phyloP scores from a whole-genome alignment of 208 protist genomes.

The Trypanosomatidae sp. region DNA sequence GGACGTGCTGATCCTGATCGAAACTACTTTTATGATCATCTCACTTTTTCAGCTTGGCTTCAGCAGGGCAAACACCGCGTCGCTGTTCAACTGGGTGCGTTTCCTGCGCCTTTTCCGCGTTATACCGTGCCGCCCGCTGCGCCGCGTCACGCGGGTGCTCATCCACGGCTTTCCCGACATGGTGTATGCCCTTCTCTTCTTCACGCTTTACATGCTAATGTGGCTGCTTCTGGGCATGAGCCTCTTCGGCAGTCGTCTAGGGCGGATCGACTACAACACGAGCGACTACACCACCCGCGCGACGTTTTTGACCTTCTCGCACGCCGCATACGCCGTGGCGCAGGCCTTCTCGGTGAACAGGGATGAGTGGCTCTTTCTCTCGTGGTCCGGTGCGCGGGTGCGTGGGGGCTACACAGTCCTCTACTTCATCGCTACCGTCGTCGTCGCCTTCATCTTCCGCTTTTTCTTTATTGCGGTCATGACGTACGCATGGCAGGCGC shows the following conservation, averaged over 20 bases:
- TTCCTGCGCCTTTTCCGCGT: slow-evolving; percentile 78
- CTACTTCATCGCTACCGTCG: slow-evolving; percentile 84
- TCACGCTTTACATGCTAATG: slow-evolving; percentile 93
- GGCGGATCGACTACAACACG: slow-evolving; percentile 44
- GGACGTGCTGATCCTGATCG: slow-evolving; percentile 79
- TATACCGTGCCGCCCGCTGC: slow-evolving; percentile 54
- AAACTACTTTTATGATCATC: slow-evolving; percentile 69
- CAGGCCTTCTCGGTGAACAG: slow-evolving; percentile 87
- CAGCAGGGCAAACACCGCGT: slow-evolving; percentile 71
- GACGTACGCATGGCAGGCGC: slow-evolving; percentile 81
- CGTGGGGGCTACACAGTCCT: slow-evolving; percentile 81
- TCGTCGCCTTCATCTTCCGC: slow-evolving; percentile 79
- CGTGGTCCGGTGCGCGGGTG: slow-evolving; percentile 82
- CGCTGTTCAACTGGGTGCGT: slow-evolving; percentile 90
- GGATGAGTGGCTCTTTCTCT: slow-evolving; percentile 86
- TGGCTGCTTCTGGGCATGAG: slow-evolving; percentile 91
- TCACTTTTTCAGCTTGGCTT: slow-evolving; percentile 92
- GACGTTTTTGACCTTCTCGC: slow-evolving; percentile 82
- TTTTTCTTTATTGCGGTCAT: slow-evolving; percentile 90
- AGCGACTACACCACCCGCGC: slow-evolving; percentile 49
- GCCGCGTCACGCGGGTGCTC: slow-evolving; percentile 78
- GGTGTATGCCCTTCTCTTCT: slow-evolving; percentile 83
- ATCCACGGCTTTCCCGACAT: slow-evolving; percentile 78
- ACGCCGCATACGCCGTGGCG: slow-evolving; percentile 78
- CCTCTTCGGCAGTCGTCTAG: slow-evolving; percentile 87